Conservation (phyloP, 2,329 filamentous ascomycete genomes). For the Aureobasidium subglaciale region DNA sequence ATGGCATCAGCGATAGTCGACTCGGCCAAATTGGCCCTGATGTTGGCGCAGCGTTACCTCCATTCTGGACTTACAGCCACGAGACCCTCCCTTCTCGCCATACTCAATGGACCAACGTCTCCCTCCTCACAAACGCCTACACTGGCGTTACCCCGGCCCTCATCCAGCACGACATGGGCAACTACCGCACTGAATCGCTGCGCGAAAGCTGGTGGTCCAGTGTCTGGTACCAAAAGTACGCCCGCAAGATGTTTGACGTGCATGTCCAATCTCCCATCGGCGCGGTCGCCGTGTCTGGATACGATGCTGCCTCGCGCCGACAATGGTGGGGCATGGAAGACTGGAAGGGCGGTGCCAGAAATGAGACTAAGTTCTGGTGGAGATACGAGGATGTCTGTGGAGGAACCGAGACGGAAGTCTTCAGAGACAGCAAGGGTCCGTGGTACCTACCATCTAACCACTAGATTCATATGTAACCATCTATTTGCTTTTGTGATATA, state of each 20-base stretch:
- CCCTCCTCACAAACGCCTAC: conserved; percentile 17
- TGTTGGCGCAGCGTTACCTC: conserved; percentile 17
- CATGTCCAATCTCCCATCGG: conserved; percentile 17
- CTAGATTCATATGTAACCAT: neutral
- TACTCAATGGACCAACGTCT: conserved; percentile 16
- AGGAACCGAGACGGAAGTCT: conserved; percentile 11
- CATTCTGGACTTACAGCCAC: conserved; percentile 18
- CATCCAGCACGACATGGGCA: conserved; percentile 12
- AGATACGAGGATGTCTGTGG: conserved; percentile 15
- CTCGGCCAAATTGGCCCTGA: conserved; percentile 20
- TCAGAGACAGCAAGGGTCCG: conserved; percentile 12
- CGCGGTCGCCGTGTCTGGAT: conserved; percentile 31
- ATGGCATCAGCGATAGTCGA: conserved; percentile 15
- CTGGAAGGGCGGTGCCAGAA: conserved; percentile 15
- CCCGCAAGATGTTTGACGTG: conserved; percentile 16
- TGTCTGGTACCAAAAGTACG: conserved; percentile 18
- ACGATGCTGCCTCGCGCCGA: conserved; percentile 29
- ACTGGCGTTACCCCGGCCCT: conserved; percentile 17
- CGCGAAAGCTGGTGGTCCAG: conserved; percentile 15
- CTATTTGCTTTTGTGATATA: neutral
- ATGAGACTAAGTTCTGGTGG: conserved; percentile 8
- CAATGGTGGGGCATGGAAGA: conserved; percentile 14
- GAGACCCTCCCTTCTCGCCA: conserved; percentile 14
- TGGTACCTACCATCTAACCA: conserved; percentile 14
- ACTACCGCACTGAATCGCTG: neutral